Conservation (phyloP, 2,329 filamentous ascomycete species). For the Venturia nashicola region DNA sequence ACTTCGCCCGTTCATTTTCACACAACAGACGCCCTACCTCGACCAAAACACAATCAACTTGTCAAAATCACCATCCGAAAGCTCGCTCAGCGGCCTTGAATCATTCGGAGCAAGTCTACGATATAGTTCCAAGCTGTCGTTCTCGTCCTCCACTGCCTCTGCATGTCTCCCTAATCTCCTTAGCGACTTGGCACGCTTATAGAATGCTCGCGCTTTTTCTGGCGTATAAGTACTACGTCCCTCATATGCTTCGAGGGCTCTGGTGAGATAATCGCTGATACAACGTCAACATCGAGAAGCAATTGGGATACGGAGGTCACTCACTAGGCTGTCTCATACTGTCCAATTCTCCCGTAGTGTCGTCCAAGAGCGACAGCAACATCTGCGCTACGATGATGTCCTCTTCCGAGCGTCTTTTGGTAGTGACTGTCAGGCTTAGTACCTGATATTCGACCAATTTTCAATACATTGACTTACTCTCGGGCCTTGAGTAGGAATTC, state of each 20-base stretch:
- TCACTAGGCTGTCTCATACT: conserved; percentile 11
- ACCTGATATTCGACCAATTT: not conserved
- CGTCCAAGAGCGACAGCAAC: conserved; percentile 5
- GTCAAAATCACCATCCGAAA: conserved; percentile 5
- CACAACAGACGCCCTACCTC: not conserved
- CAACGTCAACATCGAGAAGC: not conserved
- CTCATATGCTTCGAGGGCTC: conserved; percentile 2
- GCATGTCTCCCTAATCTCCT: not conserved
- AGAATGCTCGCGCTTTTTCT: conserved; percentile 3
- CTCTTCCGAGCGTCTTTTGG: conserved; percentile 10
- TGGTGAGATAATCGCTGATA: not conserved
- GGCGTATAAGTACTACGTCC: not conserved
- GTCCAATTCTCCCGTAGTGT: conserved; percentile 9
- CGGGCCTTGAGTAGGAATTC: conserved; percentile 9
- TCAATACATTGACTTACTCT: not conserved
- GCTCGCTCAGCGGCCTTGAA: not conserved
- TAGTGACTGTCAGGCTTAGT: conserved; percentile 6
- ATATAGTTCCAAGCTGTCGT: conserved; percentile 2
- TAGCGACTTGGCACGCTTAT: not conserved
- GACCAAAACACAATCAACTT: conserved; percentile 8
- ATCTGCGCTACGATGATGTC: conserved; percentile 11
- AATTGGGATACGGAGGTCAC: not conserved
- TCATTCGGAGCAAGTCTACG: not conserved
- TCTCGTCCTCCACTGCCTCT: not conserved
- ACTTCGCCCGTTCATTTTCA: not conserved